A percentile compares a stretch with the other conserved stretches of the same genome.
These are phyloP conservation scores for Eruca vesicaria DNA, from an alignment of 441 rosid genomes.

Conservation along the genomic window DNA sequence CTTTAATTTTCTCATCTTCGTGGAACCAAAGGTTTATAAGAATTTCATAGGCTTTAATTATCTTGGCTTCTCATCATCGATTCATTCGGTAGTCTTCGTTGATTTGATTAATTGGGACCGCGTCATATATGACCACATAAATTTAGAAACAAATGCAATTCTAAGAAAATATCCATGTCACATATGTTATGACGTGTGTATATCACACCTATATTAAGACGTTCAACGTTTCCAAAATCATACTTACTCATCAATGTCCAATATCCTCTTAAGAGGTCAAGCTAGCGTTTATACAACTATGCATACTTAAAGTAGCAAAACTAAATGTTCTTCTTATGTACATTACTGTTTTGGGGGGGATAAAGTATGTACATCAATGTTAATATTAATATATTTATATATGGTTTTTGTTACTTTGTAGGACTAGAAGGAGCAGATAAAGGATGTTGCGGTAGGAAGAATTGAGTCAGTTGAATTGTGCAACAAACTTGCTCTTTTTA, in stretches of 20 bases:
- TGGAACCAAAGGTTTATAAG: not conserved
- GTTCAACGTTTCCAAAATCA: too few relatives aligned
- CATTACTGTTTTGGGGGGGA: too few relatives aligned
- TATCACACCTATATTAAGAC: too few relatives aligned
- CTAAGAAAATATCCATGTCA: too few relatives aligned
- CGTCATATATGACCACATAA: not conserved
- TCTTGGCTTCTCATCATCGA: not conserved
- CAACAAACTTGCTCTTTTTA: constrained; percentile 28
- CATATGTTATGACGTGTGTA: too few relatives aligned
- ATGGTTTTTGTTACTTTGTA: constrained; percentile 21
- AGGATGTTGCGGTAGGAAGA: constrained; percentile 67
- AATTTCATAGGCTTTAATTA: not conserved
- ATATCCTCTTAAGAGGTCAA: too few relatives aligned
- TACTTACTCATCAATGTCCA: too few relatives aligned
- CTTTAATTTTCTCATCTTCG: not conserved
- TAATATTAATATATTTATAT: too few relatives aligned
- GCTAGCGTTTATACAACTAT: too few relatives aligned
- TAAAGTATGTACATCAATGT: too few relatives aligned
- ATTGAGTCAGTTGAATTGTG: constrained; percentile 47
- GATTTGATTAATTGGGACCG: not conserved
- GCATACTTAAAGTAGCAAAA: too few relatives aligned
- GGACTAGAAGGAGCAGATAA: constrained; percentile 46
- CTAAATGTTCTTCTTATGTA: too few relatives aligned
- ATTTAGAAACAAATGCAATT: not conserved
- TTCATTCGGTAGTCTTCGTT: not conserved